A percentile compares a stretch with the other conserved stretches of the same genome.
Conservation (phyloP, 768 basidiomycete species). For the Panaeolus cyanescens region DNA sequence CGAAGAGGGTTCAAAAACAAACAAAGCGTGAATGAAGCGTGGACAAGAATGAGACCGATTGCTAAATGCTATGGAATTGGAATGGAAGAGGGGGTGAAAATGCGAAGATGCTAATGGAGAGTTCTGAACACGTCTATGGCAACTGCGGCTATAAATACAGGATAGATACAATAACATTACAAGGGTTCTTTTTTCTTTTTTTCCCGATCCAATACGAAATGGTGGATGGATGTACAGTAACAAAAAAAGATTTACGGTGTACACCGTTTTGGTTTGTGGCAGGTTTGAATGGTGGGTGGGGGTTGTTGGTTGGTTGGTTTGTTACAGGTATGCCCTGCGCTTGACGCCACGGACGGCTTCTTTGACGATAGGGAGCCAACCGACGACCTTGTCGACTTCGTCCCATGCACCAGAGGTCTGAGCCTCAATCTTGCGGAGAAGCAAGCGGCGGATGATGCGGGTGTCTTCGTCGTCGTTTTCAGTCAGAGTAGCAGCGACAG, state of each 20-base stretch:
- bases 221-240: conserved; percentile 6
- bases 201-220: background rate
- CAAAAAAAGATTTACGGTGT: background rate
- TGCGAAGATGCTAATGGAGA: background rate
- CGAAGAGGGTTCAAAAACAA: background rate
- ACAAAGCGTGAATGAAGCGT: background rate
- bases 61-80: background rate
- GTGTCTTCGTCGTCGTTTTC: conserved; percentile 67
- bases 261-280: conserved; percentile 9
- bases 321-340: conserved; percentile 44
- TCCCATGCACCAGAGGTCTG: conserved; percentile 55
- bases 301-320: background rate
- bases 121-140: background rate
- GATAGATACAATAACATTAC: conserved; percentile 33
- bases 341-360: conserved; percentile 62
- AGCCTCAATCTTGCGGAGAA: conserved; percentile 67
- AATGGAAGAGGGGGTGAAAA: background rate
- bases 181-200: background rate
- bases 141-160: conserved; percentile 19
- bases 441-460: conserved; percentile 59
- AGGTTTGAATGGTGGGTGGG: background rate
- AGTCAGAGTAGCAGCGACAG: conserved; percentile 50
- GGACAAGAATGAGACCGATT: background rate
- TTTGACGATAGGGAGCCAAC: conserved; percentile 66
- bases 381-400: conserved; percentile 59